Conservation (phyloP, 176 grass and related monocot genomes). For the Microstegium vimineum region DNA sequence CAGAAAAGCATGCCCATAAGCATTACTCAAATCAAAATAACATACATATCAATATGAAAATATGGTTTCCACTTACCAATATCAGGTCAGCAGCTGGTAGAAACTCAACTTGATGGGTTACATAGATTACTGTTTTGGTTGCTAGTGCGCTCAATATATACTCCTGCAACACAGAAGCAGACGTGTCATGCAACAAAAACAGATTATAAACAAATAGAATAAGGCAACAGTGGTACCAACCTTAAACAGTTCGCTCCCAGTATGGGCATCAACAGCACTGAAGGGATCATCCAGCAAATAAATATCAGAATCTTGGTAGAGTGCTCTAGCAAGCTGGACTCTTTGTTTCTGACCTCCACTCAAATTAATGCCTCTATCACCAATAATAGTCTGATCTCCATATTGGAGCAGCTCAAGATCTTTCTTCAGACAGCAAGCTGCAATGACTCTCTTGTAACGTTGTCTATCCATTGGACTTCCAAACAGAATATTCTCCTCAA, state of each 20-base stretch:
- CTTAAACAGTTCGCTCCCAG: constrained; percentile 93
- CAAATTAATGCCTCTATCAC: constrained; percentile 97
- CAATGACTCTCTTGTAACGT: constrained; percentile 75
- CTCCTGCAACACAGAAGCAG: constrained; percentile 58
- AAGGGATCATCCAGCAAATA: constrained; percentile 99
- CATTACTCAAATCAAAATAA: neutral
- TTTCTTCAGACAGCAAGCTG: constrained; percentile 92
- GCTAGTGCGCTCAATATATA: constrained; percentile 81
- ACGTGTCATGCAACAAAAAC: constrained; percentile 32
- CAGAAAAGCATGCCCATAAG: neutral
- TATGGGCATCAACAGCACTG: constrained; percentile 98
- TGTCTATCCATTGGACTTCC: constrained; percentile 75
- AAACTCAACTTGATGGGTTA: constrained; percentile 99
- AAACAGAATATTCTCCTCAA: constrained; percentile 96
- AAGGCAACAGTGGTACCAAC: constrained; percentile 18
- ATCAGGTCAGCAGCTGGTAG: constrained; percentile 91
- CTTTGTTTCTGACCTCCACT: constrained; percentile 99
- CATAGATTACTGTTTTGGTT: constrained; percentile 85
- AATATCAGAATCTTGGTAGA: constrained; percentile 97
- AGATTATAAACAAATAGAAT: neutral
- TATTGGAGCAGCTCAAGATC: constrained; percentile 89
- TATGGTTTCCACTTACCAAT: constrained; percentile 64
- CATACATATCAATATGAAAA: neutral
- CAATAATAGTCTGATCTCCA: constrained; percentile 93
- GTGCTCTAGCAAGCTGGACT: constrained; percentile 91